phyloP scores from a whole-genome alignment of 495 filamentous ascomycete genomes.

The Amniculicola lignicola region DNA sequence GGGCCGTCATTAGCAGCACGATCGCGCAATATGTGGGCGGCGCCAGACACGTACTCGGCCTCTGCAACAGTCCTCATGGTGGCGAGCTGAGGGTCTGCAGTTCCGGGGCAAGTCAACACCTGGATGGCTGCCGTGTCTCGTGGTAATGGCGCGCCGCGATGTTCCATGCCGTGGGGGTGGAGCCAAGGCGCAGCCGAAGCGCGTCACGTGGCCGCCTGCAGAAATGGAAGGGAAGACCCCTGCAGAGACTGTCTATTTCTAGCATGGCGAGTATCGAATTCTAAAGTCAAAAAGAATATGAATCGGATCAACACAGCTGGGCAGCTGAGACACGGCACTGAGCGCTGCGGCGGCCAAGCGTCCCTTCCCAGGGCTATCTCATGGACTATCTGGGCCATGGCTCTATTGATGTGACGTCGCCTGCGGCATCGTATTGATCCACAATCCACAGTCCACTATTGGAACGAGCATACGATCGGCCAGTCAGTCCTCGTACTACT shows the following conservation, averaged over 20 bases:
- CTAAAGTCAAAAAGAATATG: no score
- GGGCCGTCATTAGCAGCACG: neutral
- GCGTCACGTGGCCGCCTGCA: slow-evolving; percentile 6
- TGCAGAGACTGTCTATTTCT: neutral
- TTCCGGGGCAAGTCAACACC: slow-evolving; percentile 8
- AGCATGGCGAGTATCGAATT: neutral
- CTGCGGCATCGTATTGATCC: no score
- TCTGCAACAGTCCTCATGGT: slow-evolving; percentile 29
- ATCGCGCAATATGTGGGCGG: neutral
- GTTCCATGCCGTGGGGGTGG: slow-evolving; percentile 1
- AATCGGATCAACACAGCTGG: no score
- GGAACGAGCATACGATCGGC: no score
- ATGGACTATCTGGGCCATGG: no score
- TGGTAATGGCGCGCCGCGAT: slow-evolving; percentile 5
- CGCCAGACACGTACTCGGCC: slow-evolving; percentile 18
- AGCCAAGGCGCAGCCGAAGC: neutral
- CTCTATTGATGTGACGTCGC: no score
- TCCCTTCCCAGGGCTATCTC: no score
- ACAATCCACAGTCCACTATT: no score
- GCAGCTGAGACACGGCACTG: no score
- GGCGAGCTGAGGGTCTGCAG: neutral
- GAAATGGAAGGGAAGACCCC: neutral
- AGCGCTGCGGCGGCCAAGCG: no score
- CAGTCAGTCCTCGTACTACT: no score
- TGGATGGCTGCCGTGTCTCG: slow-evolving; percentile 11